Evolutionary conservation across 306 rosid genomes (phyloP).

Genomic region (Rosa chinensis): DNA sequence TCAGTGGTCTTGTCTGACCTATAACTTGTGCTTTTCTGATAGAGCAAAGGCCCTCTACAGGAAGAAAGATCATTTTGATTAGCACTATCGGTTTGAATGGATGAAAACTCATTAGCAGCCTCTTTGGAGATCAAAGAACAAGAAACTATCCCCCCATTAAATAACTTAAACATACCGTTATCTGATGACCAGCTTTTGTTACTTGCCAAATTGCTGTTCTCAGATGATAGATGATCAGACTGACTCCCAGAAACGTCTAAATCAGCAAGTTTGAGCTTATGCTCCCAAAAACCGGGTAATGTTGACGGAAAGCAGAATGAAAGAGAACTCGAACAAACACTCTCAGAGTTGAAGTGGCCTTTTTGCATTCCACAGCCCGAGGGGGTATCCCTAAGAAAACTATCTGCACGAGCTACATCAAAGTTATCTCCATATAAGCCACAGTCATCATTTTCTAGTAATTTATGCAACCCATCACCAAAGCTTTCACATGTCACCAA

Average conservation of each 20-base stretch:
- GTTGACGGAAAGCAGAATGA: slow-evolving; percentile 87
- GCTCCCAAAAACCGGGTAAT: slow-evolving; percentile 49
- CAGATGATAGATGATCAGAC: slow-evolving; percentile 40
- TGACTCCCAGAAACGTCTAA: slow-evolving; percentile 41
- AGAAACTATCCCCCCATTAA: slow-evolving; percentile 64
- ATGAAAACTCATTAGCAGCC: slow-evolving; percentile 44
- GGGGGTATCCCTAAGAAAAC: slow-evolving; percentile 35
- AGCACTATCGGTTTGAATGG: slow-evolving; percentile 48
- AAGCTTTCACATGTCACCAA: slow-evolving; percentile 49
- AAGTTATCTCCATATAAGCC: slow-evolving; percentile 36
- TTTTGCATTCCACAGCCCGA: slow-evolving; percentile 33
- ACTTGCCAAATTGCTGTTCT: slow-evolving; percentile 42
- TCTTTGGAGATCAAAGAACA: slow-evolving; percentile 72
- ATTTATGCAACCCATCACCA: slow-evolving; percentile 41
- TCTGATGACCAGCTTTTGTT: slow-evolving; percentile 77
- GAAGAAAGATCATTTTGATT: slow-evolving; percentile 47
- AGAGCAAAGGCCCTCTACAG: slow-evolving; percentile 47
- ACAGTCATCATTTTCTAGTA: slow-evolving; percentile 48
- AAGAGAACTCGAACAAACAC: slow-evolving; percentile 53
- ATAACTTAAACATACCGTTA: slow-evolving; percentile 70
- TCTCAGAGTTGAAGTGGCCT: slow-evolving; percentile 32
- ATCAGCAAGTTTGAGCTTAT: slow-evolving; percentile 33
- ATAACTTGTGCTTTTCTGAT: slow-evolving; percentile 49
- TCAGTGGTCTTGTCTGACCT: slow-evolving; percentile 39
- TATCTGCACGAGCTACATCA: slow-evolving; percentile 35